phyloP scores from a whole-genome alignment of 768 basidiomycete genomes.

The Boletus reticulatus region DNA sequence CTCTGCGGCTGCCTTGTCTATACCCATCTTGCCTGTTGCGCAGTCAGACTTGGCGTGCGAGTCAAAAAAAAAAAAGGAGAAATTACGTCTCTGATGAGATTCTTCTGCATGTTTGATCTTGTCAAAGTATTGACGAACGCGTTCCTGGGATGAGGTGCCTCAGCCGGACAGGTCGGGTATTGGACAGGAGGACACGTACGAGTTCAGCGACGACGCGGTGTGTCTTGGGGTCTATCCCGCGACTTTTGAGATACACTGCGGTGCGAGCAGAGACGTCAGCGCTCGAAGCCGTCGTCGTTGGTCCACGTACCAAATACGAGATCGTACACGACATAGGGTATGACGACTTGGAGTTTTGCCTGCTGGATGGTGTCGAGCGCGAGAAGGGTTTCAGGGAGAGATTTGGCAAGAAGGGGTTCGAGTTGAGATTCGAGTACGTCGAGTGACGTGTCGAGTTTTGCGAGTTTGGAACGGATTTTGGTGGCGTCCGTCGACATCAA shows the following conservation, averaged over 20 bases:
- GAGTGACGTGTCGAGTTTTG: slow-evolving; percentile 53
- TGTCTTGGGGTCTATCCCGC: slow-evolving; percentile 74
- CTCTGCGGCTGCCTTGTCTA: slow-evolving; percentile 77
- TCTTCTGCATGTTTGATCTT: slow-evolving; percentile 79
- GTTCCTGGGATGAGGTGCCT: slow-evolving; percentile 45
- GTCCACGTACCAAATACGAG: slow-evolving; percentile 69
- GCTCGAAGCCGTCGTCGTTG: neutral
- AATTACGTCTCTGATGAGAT: slow-evolving; percentile 45
- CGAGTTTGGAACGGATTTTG: slow-evolving; percentile 41
- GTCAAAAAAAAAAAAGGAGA: neutral
- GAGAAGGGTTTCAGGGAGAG: slow-evolving; percentile 64
- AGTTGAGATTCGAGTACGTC: slow-evolving; percentile 67
- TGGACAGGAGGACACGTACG: slow-evolving; percentile 14
- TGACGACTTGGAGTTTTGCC: slow-evolving; percentile 73
- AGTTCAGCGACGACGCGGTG: slow-evolving; percentile 73
- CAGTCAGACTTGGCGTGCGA: neutral
- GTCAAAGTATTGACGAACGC: slow-evolving; percentile 77
- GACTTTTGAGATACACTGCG: slow-evolving; percentile 77
- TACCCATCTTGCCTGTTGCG: slow-evolving; percentile 37
- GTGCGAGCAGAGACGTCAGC: neutral
- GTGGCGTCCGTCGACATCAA: slow-evolving; percentile 34
- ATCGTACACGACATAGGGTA: slow-evolving; percentile 85
- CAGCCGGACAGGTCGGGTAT: neutral
- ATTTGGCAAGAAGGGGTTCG: slow-evolving; percentile 62
- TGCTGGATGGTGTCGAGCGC: slow-evolving; percentile 72